Evolutionary conservation across 129 eudicot species (phyloP), one percentile per base, ranked within the genome.

Genomic region (Artemisia argyi): DNA sequence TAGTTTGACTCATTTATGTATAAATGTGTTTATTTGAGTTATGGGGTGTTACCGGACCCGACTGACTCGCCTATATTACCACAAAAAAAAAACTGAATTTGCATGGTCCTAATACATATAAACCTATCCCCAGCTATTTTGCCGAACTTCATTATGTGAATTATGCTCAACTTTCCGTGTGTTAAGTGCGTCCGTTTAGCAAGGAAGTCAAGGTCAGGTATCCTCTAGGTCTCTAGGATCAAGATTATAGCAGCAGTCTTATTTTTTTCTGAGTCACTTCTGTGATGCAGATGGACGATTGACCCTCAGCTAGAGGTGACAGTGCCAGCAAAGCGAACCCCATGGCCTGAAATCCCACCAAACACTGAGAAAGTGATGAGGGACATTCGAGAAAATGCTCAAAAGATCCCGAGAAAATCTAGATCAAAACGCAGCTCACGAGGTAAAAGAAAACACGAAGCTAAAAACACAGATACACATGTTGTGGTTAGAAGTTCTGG

Each of bases 341-440:
- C 97, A 66, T 88, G 97, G 97, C 96, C 97, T 20, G 96, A 91
- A 53, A 79, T 80, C 76, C 88, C 92, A 71, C 42, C 84, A 42
- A 26, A 50, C 16, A 48, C 17, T 18, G 82, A 74, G 53, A 81
- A 84, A 67, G 66, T 50, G 26, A 78, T 16, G 50, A 76, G 39
- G 11, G 68, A 20, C 49, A 64, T 64, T 47, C 80, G 76, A 66
- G 97, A 85, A 74, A 70, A 60, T 61, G 30, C 74, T 7, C 86
- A 70, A 55, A 91, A 82, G 69, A 85, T 75, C 7, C 66, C 86
- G 10, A 72, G 66, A 60, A 15, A 39, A 30, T 44, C 68, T 16
- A 46, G 39, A 67, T 67, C 80, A 16, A 76, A 74, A 49, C 69
- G 61, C 24, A 66, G 51, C 11, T 67, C 74, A 12, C 24, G 80